Evolutionary conservation across 306 rosid species (phyloP), one percentile per base, ranked within the genome.

Genomic region (Gillenia trifoliata): DNA sequence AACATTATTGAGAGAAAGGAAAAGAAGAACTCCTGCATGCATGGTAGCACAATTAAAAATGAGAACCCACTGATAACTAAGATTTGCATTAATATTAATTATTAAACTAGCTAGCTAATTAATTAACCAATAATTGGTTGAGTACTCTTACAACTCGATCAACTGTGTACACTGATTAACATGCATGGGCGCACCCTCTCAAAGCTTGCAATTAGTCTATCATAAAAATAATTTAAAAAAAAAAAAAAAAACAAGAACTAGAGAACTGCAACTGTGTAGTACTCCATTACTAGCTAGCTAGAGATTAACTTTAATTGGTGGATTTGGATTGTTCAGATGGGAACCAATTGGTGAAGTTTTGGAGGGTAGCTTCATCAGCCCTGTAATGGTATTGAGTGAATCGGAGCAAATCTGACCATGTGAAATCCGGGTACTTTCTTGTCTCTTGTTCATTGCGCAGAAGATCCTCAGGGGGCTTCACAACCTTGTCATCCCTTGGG

Each of bases 371-470:
- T 34, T 84, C 86, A 49, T 93, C 97, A 5, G 92, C 92, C 78
- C 93, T 86, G 52, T 89, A 88, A 63, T 88, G 55, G 5, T 83
- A 85, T 47, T 91, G 95, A 1, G 93, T 93, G 84, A 90, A 93
- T 0, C 66, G 47, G 56, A 88, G 80, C 19, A 93, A 65, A 55
- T 90, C 72, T 2, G 90, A 85, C 98, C 98, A 93, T 25, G 90
- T 81, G 83, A 93, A 93, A 79, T 93, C 89, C 0, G 92, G 97
- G 81, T 82, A 89, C 16, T 70, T 71, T 64, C 86, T 85, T 40
- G 72, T 70, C 68, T 82, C 91, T 36, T 82, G 87, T 15, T 34
- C 25, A 1, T 16, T 73, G 60, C 17, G 8, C 17, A 89, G 77
- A 9, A 90, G 81, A 61, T 81, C 90, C 26, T 83, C 64, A 0